These are phyloP conservation scores for Aspergillus texensis DNA, from an alignment of 2,329 filamentous ascomycete genomes.

Conservation along the genomic window DNA sequence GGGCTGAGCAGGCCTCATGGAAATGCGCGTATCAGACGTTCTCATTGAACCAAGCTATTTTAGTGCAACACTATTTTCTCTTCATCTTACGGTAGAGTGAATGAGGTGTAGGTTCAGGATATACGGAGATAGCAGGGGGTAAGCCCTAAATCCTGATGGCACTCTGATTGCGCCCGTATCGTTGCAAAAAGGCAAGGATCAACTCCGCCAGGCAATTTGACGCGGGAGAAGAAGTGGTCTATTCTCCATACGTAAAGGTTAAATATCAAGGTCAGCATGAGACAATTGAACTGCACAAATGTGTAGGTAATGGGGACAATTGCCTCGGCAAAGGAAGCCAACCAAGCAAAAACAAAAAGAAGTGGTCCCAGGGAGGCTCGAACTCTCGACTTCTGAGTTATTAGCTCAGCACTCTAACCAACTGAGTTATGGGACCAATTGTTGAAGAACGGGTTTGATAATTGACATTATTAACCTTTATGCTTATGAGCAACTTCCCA, in stretches of 20 bases:
- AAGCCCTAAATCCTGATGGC: not conserved
- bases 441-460: not conserved
- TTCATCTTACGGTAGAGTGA: not conserved
- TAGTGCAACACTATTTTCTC: not conserved
- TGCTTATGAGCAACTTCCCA: too few relatives aligned
- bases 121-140: not conserved
- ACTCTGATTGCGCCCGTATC: too few relatives aligned
- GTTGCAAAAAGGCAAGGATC: too few relatives aligned
- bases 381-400: not conserved
- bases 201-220: too few relatives aligned
- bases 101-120: not conserved
- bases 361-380: not conserved
- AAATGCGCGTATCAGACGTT: not conserved
- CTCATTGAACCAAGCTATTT: not conserved
- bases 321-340: too few relatives aligned
- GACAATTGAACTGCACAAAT: too few relatives aligned
- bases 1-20: not conserved
- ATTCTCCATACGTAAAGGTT: too few relatives aligned
- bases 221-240: too few relatives aligned
- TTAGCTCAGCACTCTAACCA: not conserved
- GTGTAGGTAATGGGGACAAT: too few relatives aligned
- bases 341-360: not conserved
- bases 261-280: too few relatives aligned
- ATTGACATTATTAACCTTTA: too few relatives aligned
- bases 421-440: not conserved